phyloP scores from a whole-genome alignment of 2,329 filamentous ascomycete species.

The Aspergillus candidus region DNA sequence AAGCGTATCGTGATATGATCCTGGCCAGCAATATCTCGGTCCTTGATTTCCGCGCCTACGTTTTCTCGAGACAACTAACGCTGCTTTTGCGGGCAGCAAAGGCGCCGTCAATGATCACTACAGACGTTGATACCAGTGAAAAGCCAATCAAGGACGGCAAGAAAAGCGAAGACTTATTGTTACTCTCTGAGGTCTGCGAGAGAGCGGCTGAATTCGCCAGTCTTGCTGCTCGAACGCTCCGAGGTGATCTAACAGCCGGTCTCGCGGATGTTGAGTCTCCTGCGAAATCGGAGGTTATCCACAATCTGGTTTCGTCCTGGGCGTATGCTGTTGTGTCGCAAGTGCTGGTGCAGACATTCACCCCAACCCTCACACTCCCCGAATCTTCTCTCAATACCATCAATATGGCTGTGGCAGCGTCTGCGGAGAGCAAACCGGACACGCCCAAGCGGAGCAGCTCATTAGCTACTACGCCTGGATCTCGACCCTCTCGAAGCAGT shows the following conservation, averaged over 20 bases:
- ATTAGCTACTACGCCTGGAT: constrained; percentile 18
- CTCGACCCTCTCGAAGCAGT: constrained; percentile 22
- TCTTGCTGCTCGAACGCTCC: constrained; percentile 69
- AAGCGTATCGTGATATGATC: constrained; percentile 86
- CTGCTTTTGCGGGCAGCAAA: constrained; percentile 80
- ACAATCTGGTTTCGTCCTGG: constrained; percentile 45
- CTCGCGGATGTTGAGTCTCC: constrained; percentile 39
- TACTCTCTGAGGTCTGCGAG: constrained; percentile 81
- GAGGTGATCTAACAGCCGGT: constrained; percentile 67
- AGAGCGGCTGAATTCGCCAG: constrained; percentile 80
- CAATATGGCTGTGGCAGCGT: constrained; percentile 14
- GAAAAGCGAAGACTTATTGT: constrained; percentile 64
- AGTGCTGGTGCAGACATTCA: constrained; percentile 38
- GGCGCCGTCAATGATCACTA: constrained; percentile 32
- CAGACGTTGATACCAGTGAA: constrained; percentile 25
- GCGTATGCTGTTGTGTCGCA: constrained; percentile 40
- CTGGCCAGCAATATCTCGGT: constrained; percentile 90
- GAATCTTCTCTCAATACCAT: constrained; percentile 31
- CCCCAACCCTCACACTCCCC: constrained; percentile 31
- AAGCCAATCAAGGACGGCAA: constrained; percentile 49
- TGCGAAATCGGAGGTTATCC: constrained; percentile 32
- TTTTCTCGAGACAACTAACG: constrained; percentile 83
- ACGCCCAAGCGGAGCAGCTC: constrained; percentile 38
- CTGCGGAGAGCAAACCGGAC: constrained; percentile 21
- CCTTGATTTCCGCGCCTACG: constrained; percentile 91